Conservation (phyloP, 1,284 basidiomycete species). For the Boletellus dicymbophilus region DNA sequence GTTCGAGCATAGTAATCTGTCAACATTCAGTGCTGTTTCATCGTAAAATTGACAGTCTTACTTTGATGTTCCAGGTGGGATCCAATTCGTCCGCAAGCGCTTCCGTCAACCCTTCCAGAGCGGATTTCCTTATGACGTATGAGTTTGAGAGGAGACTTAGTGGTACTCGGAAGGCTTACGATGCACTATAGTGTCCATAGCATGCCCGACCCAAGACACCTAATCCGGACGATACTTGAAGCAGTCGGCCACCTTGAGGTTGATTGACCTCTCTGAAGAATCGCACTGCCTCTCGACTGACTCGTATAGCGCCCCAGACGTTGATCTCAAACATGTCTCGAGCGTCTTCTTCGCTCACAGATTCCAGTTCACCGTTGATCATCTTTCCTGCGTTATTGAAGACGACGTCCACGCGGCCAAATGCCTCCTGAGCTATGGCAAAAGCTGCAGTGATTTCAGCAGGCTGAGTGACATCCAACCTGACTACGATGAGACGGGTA, state of each 20-base stretch:
- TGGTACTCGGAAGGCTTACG: slow-evolving; percentile 15
- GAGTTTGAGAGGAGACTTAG: neutral
- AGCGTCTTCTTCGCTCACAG: slow-evolving; percentile 21
- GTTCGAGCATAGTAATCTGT: slow-evolving; percentile 28
- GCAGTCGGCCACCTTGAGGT: slow-evolving; percentile 32
- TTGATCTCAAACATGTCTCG: slow-evolving; percentile 35
- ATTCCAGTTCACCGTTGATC: slow-evolving; percentile 24
- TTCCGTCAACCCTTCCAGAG: slow-evolving; percentile 27
- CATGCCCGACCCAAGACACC: slow-evolving; percentile 8
- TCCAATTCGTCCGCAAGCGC: slow-evolving; percentile 27
- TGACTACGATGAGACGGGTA: slow-evolving; percentile 36
- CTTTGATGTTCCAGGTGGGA: slow-evolving; percentile 34
- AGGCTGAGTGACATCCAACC: slow-evolving; percentile 40
- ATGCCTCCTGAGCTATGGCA: slow-evolving; percentile 29
- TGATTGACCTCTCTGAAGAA: slow-evolving; percentile 40
- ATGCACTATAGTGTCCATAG: slow-evolving; percentile 20
- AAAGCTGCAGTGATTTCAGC: slow-evolving; percentile 35
- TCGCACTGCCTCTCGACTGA: slow-evolving; percentile 33
- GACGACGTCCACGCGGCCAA: slow-evolving; percentile 45
- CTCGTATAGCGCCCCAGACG: slow-evolving; percentile 37
- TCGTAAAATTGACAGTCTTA: neutral
- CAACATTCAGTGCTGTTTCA: neutral
- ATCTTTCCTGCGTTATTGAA: slow-evolving; percentile 34
- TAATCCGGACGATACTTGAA: slow-evolving; percentile 34
- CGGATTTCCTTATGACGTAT: slow-evolving; percentile 20